phyloP scores from a whole-genome alignment of 116 monocot genomes.

The Cymodocea nodosa region DNA sequence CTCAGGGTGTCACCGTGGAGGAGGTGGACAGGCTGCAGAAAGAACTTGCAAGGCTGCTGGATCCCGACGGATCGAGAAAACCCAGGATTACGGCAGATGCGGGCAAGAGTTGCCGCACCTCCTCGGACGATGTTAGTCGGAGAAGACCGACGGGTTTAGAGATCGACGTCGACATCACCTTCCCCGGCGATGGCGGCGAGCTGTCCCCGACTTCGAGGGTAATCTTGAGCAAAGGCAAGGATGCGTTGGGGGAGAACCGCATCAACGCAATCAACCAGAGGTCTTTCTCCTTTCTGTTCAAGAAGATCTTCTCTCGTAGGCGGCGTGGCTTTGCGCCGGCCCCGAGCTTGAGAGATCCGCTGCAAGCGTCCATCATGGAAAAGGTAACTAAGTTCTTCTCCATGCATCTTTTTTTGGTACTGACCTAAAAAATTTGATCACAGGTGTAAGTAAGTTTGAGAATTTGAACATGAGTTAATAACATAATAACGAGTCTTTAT shows the following conservation, averaged over 20 bases:
- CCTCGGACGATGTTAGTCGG: slow-evolving; percentile 20
- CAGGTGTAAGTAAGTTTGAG: too few relatives aligned
- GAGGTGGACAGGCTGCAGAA: slow-evolving; percentile 50
- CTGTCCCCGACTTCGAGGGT: slow-evolving; percentile 32
- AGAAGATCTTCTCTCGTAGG: slow-evolving; percentile 48
- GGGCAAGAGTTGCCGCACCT: slow-evolving; percentile 5
- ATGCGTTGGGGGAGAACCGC: slow-evolving; percentile 24
- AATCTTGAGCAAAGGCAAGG: slow-evolving; percentile 37
- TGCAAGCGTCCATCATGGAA: slow-evolving; percentile 44
- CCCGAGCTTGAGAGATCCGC: slow-evolving; percentile 42
- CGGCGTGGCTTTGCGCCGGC: slow-evolving; percentile 30
- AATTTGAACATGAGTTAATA: too few relatives aligned
- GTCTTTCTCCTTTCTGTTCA: slow-evolving; percentile 51
- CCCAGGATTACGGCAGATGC: not conserved
- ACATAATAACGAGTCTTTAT: too few relatives aligned
- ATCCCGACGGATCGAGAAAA: slow-evolving; percentile 14
- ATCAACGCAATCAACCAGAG: slow-evolving; percentile 23
- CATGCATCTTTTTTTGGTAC: too few relatives aligned
- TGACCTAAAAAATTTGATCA: too few relatives aligned
- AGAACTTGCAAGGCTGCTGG: slow-evolving; percentile 32
- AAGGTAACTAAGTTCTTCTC: slow-evolving; percentile 25
- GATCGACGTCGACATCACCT: not conserved
- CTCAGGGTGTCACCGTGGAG: slow-evolving; percentile 31
- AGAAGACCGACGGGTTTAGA: slow-evolving; percentile 29
- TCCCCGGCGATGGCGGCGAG: slow-evolving; percentile 13